Evolutionary conservation across 371 early-diverging fungal genomes (phyloP).

Genomic region (Chytridium lagenaria): DNA sequence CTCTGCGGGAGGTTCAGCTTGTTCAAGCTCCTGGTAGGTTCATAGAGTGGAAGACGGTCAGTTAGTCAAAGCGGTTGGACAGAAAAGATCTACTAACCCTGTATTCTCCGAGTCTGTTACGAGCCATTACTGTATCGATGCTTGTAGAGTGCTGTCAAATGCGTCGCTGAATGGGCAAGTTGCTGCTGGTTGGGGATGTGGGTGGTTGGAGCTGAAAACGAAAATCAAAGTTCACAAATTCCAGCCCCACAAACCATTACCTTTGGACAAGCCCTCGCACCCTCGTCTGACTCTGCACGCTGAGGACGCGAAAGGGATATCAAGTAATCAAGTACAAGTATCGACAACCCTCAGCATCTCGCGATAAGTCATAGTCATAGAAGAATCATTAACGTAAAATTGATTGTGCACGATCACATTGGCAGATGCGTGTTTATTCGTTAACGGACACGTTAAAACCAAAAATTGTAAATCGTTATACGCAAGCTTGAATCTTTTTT

Average conservation of each 20-base stretch:
- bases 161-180: neutral
- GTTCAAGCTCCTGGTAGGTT: neutral
- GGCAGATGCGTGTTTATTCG: too few relatives aligned
- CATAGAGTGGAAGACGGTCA: neutral
- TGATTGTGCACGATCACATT: too few relatives aligned
- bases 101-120: constrained; percentile 13
- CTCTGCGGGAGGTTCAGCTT: neutral
- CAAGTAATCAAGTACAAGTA: too few relatives aligned
- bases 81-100: neutral
- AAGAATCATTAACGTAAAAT: too few relatives aligned
- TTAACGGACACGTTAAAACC: too few relatives aligned
- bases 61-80: neutral
- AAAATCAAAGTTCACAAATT: neutral
- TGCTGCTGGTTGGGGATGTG: neutral
- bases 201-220: neutral
- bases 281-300: too few relatives aligned
- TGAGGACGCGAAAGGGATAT: too few relatives aligned
- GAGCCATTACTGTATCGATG: neutral
- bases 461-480: too few relatives aligned
- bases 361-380: too few relatives aligned
- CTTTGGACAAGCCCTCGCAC: too few relatives aligned
- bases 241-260: neutral
- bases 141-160: neutral
- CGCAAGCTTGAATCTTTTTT: too few relatives aligned
- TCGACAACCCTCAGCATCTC: too few relatives aligned